phyloP scores from a whole-genome alignment of 306 rosid species.

The Ormosia emarginata region DNA sequence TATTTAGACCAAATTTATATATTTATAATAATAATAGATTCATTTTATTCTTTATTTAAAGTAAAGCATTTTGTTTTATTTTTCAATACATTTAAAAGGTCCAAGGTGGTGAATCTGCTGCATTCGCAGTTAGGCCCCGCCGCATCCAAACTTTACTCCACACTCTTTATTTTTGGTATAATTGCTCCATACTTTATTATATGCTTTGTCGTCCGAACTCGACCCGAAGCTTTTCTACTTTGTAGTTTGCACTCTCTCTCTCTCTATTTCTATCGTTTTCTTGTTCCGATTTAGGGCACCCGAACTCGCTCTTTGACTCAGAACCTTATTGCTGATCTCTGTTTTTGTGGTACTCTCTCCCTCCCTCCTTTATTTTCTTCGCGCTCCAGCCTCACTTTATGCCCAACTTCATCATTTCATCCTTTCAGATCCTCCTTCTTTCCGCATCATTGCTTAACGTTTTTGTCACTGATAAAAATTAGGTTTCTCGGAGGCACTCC shows the following conservation, averaged over 20 bases:
- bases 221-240: neutral
- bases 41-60: too few relatives aligned
- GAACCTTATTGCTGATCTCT: conserved; percentile 31
- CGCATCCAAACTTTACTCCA: neutral
- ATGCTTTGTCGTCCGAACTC: neutral
- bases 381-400: neutral
- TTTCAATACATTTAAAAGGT: too few relatives aligned
- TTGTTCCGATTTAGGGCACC: conserved; percentile 21
- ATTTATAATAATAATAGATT: too few relatives aligned
- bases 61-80: too few relatives aligned
- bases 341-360: conserved; percentile 18
- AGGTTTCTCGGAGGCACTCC: neutral
- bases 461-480: neutral
- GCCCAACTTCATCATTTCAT: conserved; percentile 7
- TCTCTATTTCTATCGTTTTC: neutral
- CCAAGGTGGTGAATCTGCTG: too few relatives aligned
- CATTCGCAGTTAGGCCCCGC: neutral
- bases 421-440: neutral
- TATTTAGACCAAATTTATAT: too few relatives aligned
- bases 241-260: neutral
- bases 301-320: conserved; percentile 33
- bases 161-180: too few relatives aligned
- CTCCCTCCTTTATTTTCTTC: neutral
- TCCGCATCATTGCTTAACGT: neutral
- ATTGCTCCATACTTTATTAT: neutral